Evolutionary conservation across 202 grass and related monocot species (phyloP).

Genomic region (Brachypodium distachyon): DNA sequence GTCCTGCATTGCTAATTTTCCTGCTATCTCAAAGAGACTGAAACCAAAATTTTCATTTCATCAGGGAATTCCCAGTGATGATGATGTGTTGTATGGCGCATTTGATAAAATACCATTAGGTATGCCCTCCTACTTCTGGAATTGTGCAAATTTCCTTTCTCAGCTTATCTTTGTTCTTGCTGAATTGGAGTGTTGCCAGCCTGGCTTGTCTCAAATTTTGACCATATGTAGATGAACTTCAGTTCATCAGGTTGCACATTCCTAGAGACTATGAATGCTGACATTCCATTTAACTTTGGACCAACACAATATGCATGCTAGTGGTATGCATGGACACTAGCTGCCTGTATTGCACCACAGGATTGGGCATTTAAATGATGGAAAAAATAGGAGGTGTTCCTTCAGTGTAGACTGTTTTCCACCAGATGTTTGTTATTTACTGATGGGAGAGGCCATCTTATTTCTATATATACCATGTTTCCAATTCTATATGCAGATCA

Average conservation of each 20-base stretch:
- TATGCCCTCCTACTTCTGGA: not conserved
- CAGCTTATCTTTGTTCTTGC: not conserved
- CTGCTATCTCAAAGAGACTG: not conserved
- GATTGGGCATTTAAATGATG: not conserved
- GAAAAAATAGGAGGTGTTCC: not conserved
- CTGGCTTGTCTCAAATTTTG: not conserved
- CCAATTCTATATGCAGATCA: not conserved
- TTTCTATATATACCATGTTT: not conserved
- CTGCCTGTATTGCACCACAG: not conserved
- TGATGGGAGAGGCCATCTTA: not conserved
- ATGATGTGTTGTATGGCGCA: constrained; percentile 20
- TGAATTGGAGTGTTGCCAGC: not conserved
- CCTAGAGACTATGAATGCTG: not conserved
- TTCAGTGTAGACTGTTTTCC: not conserved
- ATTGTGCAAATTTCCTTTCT: not conserved
- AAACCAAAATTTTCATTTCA: not conserved
- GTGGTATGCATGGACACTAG: not conserved
- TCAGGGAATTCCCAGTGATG: constrained; percentile 28
- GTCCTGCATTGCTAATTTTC: not conserved
- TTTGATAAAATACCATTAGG: constrained; percentile 18
- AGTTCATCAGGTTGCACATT: not conserved
- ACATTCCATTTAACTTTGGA: not conserved
- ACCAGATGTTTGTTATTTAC: not conserved
- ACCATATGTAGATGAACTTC: not conserved
- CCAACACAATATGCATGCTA: not conserved